These are phyloP conservation scores for Raffaelea deltoideospora DNA, from an alignment of 2,329 filamentous ascomycete species.

Conservation along the genomic window DNA sequence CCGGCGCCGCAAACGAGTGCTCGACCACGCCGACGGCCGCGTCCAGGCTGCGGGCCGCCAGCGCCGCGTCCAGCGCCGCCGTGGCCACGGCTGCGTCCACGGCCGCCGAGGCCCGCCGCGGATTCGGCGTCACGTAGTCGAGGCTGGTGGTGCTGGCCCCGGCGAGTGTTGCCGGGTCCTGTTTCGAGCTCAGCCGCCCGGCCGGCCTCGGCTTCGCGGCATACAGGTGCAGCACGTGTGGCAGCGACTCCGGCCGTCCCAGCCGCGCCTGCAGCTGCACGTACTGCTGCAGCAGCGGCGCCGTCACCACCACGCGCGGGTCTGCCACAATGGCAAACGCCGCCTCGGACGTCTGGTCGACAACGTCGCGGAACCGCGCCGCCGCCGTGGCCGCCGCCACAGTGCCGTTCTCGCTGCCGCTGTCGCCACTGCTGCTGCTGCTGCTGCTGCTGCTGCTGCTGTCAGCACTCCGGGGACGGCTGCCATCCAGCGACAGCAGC, in stretches of 20 bases:
- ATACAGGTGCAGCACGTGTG: conserved; percentile 67
- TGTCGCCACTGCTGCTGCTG: background rate
- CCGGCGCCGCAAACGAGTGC: conserved; percentile 48
- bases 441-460: background rate
- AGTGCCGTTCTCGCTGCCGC: background rate
- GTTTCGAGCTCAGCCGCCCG: conserved; percentile 44
- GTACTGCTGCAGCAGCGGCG: conserved; percentile 56
- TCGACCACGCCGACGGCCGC: conserved; percentile 65
- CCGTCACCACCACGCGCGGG: conserved; percentile 66
- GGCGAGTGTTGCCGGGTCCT: no score
- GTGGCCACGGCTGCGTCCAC: conserved; percentile 58
- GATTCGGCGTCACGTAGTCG: conserved; percentile 46
- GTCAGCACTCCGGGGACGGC: background rate
- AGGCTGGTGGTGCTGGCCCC: conserved; percentile 17
- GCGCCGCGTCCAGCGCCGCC: conserved; percentile 62
- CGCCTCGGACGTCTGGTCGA: conserved; percentile 37
- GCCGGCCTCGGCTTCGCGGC: conserved; percentile 63
- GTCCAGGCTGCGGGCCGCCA: conserved; percentile 62
- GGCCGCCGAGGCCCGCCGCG: conserved; percentile 54
- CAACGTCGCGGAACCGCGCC: conserved; percentile 22
- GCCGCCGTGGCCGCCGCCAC: background rate
- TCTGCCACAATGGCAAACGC: conserved; percentile 60
- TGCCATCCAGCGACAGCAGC: conserved; percentile 28
- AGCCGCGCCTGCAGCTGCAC: conserved; percentile 62
- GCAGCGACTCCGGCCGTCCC: conserved; percentile 58